phyloP scores from a whole-genome alignment of 192 early-diverging fungal genomes.

The Dissophora globulifera region DNA sequence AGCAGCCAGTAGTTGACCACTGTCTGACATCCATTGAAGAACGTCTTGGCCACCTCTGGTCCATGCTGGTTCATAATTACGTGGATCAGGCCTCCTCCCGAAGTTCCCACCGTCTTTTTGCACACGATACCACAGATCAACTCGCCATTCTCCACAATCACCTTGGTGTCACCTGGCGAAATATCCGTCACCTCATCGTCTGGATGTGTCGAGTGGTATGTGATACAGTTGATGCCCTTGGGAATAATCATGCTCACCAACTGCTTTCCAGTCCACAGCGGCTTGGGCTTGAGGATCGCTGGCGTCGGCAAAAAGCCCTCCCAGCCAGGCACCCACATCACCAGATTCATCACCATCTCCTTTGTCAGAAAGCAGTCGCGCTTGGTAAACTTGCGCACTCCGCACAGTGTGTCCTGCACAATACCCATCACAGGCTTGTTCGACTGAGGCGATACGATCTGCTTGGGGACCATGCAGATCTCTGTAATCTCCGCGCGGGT shows the following conservation, averaged over 20 bases:
- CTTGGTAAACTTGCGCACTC: constrained; percentile 93
- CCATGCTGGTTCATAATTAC: constrained; percentile 96
- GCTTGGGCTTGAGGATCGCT: constrained; percentile 94
- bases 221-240: constrained; percentile 91
- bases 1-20: constrained; percentile 97
- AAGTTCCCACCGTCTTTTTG: constrained; percentile 93
- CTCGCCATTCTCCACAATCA: constrained; percentile 93
- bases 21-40: constrained; percentile 93
- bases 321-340: constrained; percentile 97
- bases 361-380: constrained; percentile 89
- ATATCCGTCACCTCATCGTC: constrained; percentile 82
- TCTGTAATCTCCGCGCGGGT: constrained; percentile 95
- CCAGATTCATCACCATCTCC: constrained; percentile 95
- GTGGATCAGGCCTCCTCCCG: constrained; percentile 90
- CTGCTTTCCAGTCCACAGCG: constrained; percentile 99
- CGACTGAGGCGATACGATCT: constrained; percentile 97
- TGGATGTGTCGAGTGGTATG: constrained; percentile 80
- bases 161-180: constrained; percentile 90
- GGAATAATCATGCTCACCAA: constrained; percentile 93
- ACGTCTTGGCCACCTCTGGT: constrained; percentile 83
- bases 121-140: constrained; percentile 93
- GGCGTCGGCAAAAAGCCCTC: constrained; percentile 93
- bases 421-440: constrained; percentile 99
- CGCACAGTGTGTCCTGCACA: constrained; percentile 98
- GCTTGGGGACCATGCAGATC: constrained; percentile 98